These are phyloP conservation scores for Esteya vermicola DNA, from an alignment of 2,329 filamentous ascomycete species.

Conservation along the genomic window DNA sequence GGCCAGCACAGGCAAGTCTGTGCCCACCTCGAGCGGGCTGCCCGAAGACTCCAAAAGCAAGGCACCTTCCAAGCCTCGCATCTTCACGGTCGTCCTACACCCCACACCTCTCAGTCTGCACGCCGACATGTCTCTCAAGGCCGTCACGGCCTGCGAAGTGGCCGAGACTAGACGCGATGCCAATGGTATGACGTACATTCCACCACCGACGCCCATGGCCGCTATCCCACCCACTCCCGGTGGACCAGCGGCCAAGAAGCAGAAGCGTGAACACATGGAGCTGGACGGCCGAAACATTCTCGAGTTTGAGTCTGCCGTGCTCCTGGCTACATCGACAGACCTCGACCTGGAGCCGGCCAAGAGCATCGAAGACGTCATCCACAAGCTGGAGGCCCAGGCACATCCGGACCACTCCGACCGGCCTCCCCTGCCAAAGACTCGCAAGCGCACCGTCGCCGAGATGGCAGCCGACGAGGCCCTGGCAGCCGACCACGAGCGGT, in stretches of 20 bases:
- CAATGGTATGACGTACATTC: slow-evolving; percentile 21
- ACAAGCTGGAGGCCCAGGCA: slow-evolving; percentile 54
- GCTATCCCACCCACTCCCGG: slow-evolving; percentile 45
- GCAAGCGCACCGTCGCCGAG: slow-evolving; percentile 89
- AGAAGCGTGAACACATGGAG: slow-evolving; percentile 59
- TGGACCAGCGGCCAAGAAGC: slow-evolving; percentile 47
- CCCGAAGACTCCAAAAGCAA: slow-evolving; percentile 29
- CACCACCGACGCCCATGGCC: slow-evolving; percentile 53
- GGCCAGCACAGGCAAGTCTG: slow-evolving; percentile 39
- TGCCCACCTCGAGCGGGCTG: slow-evolving; percentile 35
- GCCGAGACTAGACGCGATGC: slow-evolving; percentile 4
- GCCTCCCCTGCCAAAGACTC: slow-evolving; percentile 71
- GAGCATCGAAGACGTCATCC: slow-evolving; percentile 53
- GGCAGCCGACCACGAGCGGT: slow-evolving; percentile 76
- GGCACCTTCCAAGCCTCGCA: slow-evolving; percentile 40
- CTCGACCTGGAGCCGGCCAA: slow-evolving; percentile 66
- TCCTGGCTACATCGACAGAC: slow-evolving; percentile 58
- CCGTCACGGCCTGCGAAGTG: slow-evolving; percentile 47
- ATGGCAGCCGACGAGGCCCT: slow-evolving; percentile 89
- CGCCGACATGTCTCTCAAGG: slow-evolving; percentile 60
- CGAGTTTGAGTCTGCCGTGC: slow-evolving; percentile 61
- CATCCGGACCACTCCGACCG: slow-evolving; percentile 66
- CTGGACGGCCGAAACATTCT: slow-evolving; percentile 61
- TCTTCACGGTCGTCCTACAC: slow-evolving; percentile 70
- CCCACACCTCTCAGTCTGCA: slow-evolving; percentile 66